Base-by-base conservation (phyloP, 2,329 filamentous ascomycete species). In the Xylaria digitata region DNA sequence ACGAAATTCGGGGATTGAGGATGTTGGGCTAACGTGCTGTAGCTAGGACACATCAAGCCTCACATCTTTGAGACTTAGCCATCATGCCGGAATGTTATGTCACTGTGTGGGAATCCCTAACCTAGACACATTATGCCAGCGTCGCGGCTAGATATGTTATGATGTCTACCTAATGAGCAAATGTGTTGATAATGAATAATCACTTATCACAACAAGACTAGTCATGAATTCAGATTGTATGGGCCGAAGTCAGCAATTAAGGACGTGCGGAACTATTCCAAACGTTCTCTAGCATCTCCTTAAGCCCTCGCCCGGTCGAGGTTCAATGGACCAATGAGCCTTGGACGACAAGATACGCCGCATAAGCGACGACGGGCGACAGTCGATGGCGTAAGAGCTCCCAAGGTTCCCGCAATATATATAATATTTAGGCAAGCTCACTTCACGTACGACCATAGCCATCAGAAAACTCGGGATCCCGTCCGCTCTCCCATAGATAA, bases 171-270 rank as follows among this genome's bases (percentile, higher is more conserved):
- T 26, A 40, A 61, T 61, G 37, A 45, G 23, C 17, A 34, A 23
- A 52, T 61, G n/a, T 17, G 26, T 37, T 30, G 7, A 21, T 34
- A 45, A 53, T 45, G 17, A n/a, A 30, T n/a, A 19, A 32, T 53
- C 7, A 17, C 17, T 23, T 34, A 15, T 45, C 13, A 58, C 17
- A 17, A 13, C 19, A 58, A n/a, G 30, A 49, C 15, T 26, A 3
- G 6, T 17, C 7, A 11, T 7, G 23, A 17, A 58, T 23, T 15
- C 11, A 40, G 80, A 30, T 5, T 49, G 21, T 49, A 30, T 49
- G 13, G 11, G 6, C 5, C 5, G 46, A 49, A 30, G 5, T 5
- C 3, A 9, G 9, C 3, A 13, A 13, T 19, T 11, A 3, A 46
- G 9, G 0, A 3, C 19, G 11, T 11, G 19, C 43, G 1, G 13